Base-by-base conservation (phyloP, 345 rosid genomes). In the Pistacia vera region DNA sequence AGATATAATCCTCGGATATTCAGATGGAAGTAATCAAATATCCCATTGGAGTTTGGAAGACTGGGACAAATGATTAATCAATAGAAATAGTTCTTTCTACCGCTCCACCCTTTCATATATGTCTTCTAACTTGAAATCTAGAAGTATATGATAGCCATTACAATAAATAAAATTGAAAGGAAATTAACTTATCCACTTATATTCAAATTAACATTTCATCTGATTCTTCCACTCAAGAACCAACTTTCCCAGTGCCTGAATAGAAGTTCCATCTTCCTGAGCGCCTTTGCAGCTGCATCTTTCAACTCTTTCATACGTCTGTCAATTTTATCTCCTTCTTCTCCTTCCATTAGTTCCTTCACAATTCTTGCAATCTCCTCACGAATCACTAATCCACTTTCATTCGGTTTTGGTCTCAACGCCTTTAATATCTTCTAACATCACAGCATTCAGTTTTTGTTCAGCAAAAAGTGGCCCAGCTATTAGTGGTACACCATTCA, bases 391-490 rank as follows among this genome's bases (percentile, higher is more conserved):
- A 81, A 0, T 3, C 82, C 72, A 22, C 69, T 68, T 73, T 58
- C 80, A 8, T 60, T 59, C 8, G 46, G 36, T 16, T 56, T 62
- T 0, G 75, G 77, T 28, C 81, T 74, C 56, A 83, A 1, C 6
- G 79, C 83, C 77, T 18, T 62, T 69, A 8, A 76, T 48, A 28
- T 72, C 84, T 58, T 69, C 64, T 0, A 84, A 18, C 79, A 78
- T 68, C 16, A 55, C 63, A 2, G 86, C 84, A 16, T 84, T 84
- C 82, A 81, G 78, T 48, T 75, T 84, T 61, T 84, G 84, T 71
- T 84, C 86, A 0, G 86, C 86, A 33, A 58, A 81, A 4, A 81
- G 84, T 10, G 84, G 86, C 86, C 86, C 81, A 1, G 80, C 84
- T 41, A 81, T 81, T 10, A 81, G 18, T 1, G 84, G 84, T 3